Percentiles rank a stretch among this genome's conserved stretches.
phyloP scores from a whole-genome alignment of 192 early-diverging fungal genomes.

The Mortierella hygrophila region DNA sequence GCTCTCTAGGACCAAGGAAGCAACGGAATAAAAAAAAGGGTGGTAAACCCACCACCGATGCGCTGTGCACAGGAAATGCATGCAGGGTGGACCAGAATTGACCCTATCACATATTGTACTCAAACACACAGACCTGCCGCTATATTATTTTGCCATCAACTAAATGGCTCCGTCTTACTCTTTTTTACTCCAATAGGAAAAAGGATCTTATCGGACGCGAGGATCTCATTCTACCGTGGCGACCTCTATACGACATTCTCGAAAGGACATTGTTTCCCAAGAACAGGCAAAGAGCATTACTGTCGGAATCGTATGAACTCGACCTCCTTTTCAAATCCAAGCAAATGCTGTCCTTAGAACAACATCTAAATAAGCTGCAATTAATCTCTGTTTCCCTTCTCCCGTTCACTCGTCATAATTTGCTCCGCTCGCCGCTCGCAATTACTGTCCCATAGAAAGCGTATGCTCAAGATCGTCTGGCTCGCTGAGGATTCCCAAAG shows the following conservation, averaged over 20 bases:
- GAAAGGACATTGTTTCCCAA: slow-evolving; percentile 72
- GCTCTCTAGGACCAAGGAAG: too few relatives aligned
- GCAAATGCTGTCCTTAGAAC: not conserved
- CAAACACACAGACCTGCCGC: too few relatives aligned
- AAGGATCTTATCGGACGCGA: slow-evolving; percentile 72
- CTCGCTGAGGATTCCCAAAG: slow-evolving; percentile 64
- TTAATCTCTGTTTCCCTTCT: slow-evolving; percentile 12
- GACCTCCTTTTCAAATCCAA: not conserved
- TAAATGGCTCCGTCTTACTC: too few relatives aligned
- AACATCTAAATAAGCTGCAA: slow-evolving; percentile 18
- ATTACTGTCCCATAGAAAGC: slow-evolving; percentile 56
- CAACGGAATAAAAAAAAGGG: too few relatives aligned
- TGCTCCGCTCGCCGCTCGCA: slow-evolving; percentile 22
- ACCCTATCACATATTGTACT: too few relatives aligned
- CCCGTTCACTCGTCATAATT: slow-evolving; percentile 11
- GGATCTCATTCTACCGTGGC: slow-evolving; percentile 80
- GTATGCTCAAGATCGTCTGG: slow-evolving; percentile 61
- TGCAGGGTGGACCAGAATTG: too few relatives aligned
- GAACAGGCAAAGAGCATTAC: slow-evolving; percentile 71
- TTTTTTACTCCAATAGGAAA: slow-evolving; percentile 58
- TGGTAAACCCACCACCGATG: too few relatives aligned
- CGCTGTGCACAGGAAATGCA: too few relatives aligned
- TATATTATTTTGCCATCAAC: too few relatives aligned
- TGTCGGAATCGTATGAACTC: slow-evolving; percentile 66
- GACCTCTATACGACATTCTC: slow-evolving; percentile 77